Percentiles rank a stretch among this genome's conserved stretches.
phyloP scores from a whole-genome alignment of 2,329 filamentous ascomycete genomes.

The Penicillium paneum region DNA sequence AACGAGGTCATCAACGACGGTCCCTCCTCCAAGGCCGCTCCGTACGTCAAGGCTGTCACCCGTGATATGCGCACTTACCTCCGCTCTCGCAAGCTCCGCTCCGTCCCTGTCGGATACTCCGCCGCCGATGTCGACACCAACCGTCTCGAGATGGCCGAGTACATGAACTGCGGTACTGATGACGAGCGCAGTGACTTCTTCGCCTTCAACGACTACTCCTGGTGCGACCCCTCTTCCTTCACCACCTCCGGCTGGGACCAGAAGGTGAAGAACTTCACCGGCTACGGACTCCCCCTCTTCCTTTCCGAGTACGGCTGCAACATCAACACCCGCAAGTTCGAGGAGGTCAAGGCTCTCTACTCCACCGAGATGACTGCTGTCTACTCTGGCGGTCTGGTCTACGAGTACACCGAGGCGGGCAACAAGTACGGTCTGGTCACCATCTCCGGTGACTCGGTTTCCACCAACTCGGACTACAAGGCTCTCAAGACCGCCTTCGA shows the following conservation, averaged over 20 bases:
- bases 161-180: slow-evolving; percentile 90
- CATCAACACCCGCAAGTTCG: slow-evolving; percentile 75
- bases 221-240: slow-evolving; percentile 77
- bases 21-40: slow-evolving; percentile 62
- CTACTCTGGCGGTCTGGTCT: slow-evolving; percentile 94
- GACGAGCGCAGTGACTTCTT: slow-evolving; percentile 84
- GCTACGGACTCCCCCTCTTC: slow-evolving; percentile 88
- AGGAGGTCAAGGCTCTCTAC: slow-evolving; percentile 78
- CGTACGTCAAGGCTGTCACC: slow-evolving; percentile 74
- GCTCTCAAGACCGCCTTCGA: slow-evolving; percentile 52
- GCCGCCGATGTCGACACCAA: slow-evolving; percentile 79
- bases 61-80: slow-evolving; percentile 74
- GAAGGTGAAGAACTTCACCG: slow-evolving; percentile 83
- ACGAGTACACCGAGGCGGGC: slow-evolving; percentile 87
- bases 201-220: slow-evolving; percentile 80
- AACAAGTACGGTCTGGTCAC: slow-evolving; percentile 78
- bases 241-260: slow-evolving; percentile 72
- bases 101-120: slow-evolving; percentile 71
- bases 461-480: slow-evolving; percentile 61
- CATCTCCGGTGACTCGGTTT: slow-evolving; percentile 55
- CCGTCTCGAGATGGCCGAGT: slow-evolving; percentile 79
- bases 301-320: slow-evolving; percentile 93
- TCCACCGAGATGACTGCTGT: slow-evolving; percentile 75
- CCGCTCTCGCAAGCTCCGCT: slow-evolving; percentile 58
- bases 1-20: slow-evolving; percentile 76